A percentile compares a stretch with the other conserved stretches of the same genome.
Conservation (phyloP, 164 flowering plant genomes). For the Macadamia integrifolia region DNA sequence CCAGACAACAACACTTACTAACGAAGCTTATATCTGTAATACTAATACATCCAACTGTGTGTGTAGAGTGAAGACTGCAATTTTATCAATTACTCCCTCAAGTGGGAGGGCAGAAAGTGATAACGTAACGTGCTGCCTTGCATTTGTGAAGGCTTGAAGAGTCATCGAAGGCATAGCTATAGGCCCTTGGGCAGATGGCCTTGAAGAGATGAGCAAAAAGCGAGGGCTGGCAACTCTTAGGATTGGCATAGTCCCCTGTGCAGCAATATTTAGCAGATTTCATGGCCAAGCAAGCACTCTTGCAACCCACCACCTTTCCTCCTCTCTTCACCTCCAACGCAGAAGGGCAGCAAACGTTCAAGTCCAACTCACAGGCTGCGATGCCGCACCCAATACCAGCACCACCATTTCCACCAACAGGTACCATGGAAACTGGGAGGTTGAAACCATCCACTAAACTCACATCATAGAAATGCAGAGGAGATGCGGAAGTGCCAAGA, state of each 20-base stretch:
- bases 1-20: too few relatives aligned
- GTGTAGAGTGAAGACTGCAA: too few relatives aligned
- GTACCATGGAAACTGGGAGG: conserved; percentile 69
- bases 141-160: conserved; percentile 75
- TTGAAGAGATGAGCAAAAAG: conserved; percentile 62
- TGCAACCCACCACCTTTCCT: conserved; percentile 69
- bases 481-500: conserved; percentile 35
- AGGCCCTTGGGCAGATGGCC: conserved; percentile 84
- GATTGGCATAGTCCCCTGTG: conserved; percentile 60
- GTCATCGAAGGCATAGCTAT: conserved; percentile 88
- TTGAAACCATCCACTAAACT: conserved; percentile 82
- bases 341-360: conserved; percentile 70
- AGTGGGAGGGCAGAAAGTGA: conserved; percentile 88
- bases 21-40: too few relatives aligned
- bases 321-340: conserved; percentile 47
- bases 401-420: conserved; percentile 34
- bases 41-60: too few relatives aligned
- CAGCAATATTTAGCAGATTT: conserved; percentile 72
- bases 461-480: conserved; percentile 64
- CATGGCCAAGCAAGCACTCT: conserved; percentile 77
- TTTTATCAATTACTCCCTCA: not conserved
- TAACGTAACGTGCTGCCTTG: conserved; percentile 73
- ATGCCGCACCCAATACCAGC: conserved; percentile 58
- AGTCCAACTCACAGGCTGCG: conserved; percentile 56
- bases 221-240: conserved; percentile 61